Conservation (phyloP, 1,139 yeast species). For the Scheffersomyces quercinus region DNA sequence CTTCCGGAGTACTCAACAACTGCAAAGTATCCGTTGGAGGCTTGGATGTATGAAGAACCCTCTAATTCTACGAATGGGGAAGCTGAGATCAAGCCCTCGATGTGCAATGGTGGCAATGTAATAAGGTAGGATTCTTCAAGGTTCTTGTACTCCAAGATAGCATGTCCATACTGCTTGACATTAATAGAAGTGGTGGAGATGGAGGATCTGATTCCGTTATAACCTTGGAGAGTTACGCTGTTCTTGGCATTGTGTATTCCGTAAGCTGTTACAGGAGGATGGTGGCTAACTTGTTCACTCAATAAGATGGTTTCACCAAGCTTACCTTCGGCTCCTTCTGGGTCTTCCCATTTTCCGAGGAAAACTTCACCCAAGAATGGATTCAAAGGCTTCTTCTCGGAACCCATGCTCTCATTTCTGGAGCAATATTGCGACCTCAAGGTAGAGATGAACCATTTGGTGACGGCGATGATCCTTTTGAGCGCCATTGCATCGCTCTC, state of each 20-base stretch:
- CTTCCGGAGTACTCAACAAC: constrained; percentile 83
- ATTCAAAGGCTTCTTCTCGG: constrained; percentile 93
- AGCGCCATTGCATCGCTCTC: constrained; percentile 54
- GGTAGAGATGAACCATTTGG: constrained; percentile 89
- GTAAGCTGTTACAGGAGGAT: constrained; percentile 94
- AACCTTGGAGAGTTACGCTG: constrained; percentile 75
- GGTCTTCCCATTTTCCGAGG: constrained; percentile 78
- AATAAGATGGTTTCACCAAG: constrained; percentile 73
- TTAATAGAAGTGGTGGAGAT: constrained; percentile 75
- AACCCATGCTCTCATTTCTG: constrained; percentile 84
- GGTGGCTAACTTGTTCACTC: constrained; percentile 93
- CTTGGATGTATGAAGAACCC: constrained; percentile 78
- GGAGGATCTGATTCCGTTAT: constrained; percentile 84
- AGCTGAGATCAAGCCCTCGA: constrained; percentile 89
- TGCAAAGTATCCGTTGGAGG: constrained; percentile 75
- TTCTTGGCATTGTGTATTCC: constrained; percentile 71
- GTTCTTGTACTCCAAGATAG: constrained; percentile 61
- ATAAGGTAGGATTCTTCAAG: constrained; percentile 71
- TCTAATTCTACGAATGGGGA: constrained; percentile 90
- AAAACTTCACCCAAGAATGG: constrained; percentile 94
- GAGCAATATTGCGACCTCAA: constrained; percentile 92
- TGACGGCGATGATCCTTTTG: constrained; percentile 73
- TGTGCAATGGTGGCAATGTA: constrained; percentile 94
- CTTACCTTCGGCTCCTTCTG: constrained; percentile 31
- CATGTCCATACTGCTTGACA: constrained; percentile 93